These are phyloP conservation scores for Saxophila tyrrhenica DNA, from an alignment of 495 filamentous ascomycete genomes.

Conservation along the genomic window DNA sequence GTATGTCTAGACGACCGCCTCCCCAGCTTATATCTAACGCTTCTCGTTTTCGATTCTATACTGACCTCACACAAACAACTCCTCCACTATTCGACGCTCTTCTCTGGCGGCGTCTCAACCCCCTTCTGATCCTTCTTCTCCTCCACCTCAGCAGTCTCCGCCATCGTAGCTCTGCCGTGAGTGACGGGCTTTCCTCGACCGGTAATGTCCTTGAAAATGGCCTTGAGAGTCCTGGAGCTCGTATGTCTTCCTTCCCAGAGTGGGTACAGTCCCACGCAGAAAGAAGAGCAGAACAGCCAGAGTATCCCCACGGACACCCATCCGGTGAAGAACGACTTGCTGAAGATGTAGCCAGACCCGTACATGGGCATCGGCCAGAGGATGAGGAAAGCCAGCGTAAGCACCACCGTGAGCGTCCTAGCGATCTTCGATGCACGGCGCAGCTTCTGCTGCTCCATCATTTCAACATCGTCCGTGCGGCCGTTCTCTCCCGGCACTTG, in stretches of 20 bases:
- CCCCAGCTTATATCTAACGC: too few relatives aligned
- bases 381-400: conserved; percentile 68
- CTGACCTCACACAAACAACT: neutral
- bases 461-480: conserved; percentile 37
- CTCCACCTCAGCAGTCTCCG: conserved; percentile 17
- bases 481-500: conserved; percentile 46
- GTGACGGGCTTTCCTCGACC: conserved; percentile 40
- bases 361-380: conserved; percentile 58
- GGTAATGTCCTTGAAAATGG: conserved; percentile 56
- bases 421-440: conserved; percentile 66
- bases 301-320: conserved; percentile 80
- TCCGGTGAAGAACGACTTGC: conserved; percentile 82
- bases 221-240: conserved; percentile 50
- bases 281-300: conserved; percentile 70
- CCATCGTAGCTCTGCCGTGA: conserved; percentile 20
- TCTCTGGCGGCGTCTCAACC: conserved; percentile 8
- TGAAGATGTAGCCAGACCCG: conserved; percentile 65
- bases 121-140: conserved; percentile 13
- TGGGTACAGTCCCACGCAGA: conserved; percentile 65
- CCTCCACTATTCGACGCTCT: neutral
- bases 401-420: conserved; percentile 58
- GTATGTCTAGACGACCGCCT: too few relatives aligned
- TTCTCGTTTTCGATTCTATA: neutral
- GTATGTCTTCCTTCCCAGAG: conserved; percentile 68
- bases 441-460: conserved; percentile 54